Conservation (phyloP, 345 rosid species). For the Cardamine resedifolia region DNA sequence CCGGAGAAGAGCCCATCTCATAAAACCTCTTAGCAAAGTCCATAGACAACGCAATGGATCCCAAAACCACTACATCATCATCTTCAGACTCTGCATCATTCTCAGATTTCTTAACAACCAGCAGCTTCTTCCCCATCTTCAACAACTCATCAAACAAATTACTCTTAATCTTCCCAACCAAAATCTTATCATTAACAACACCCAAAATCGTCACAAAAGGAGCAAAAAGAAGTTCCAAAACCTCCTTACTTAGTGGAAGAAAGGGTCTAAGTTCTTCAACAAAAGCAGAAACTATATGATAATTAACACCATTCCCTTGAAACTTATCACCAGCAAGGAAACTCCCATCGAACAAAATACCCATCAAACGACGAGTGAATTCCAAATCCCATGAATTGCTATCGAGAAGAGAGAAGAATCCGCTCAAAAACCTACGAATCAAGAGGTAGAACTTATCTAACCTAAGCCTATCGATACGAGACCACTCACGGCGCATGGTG, state of each 20-base stretch:
- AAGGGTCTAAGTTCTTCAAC: slow-evolving; percentile 70
- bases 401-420: slow-evolving; percentile 49
- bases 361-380: slow-evolving; percentile 46
- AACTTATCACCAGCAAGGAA: slow-evolving; percentile 57
- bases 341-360: slow-evolving; percentile 48
- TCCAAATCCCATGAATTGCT: slow-evolving; percentile 64
- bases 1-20: slow-evolving; percentile 71
- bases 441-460: slow-evolving; percentile 86
- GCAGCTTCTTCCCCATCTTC: slow-evolving; percentile 52
- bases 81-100: slow-evolving; percentile 43
- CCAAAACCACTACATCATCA: slow-evolving; percentile 56
- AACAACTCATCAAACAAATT: slow-evolving; percentile 65
- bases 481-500: slow-evolving; percentile 97
- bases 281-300: slow-evolving; percentile 71
- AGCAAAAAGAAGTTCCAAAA: slow-evolving; percentile 47
- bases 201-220: slow-evolving; percentile 60
- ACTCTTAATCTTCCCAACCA: slow-evolving; percentile 70
- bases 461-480: slow-evolving; percentile 76
- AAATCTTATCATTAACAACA: slow-evolving; percentile 58
- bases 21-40: slow-evolving; percentile 62
- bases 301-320: slow-evolving; percentile 76
- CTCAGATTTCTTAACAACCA: slow-evolving; percentile 52
- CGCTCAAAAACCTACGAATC: slow-evolving; percentile 69
- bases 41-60: slow-evolving; percentile 56
- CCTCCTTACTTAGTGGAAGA: slow-evolving; percentile 58